Evolutionary conservation across 2,329 filamentous ascomycete genomes (phyloP).

Genomic region (Tothia fuscella): DNA sequence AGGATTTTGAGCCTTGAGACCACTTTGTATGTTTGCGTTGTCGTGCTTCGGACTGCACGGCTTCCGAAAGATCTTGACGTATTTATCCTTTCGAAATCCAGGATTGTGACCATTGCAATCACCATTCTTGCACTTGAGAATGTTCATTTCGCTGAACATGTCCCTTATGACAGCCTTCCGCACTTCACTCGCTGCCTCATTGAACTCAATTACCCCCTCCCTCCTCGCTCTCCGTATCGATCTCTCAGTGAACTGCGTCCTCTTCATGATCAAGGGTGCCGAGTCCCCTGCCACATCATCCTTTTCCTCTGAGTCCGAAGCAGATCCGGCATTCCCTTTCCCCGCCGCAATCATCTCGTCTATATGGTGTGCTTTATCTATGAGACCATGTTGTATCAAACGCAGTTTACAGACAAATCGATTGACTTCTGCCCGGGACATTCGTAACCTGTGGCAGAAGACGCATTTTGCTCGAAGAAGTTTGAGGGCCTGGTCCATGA

Average conservation of each 20-base stretch:
- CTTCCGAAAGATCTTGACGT: conserved; percentile 88
- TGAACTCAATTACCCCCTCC: conserved; percentile 46
- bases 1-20: conserved; percentile 58
- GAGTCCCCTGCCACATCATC: conserved; percentile 20
- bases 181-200: conserved; percentile 69
- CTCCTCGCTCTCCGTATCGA: conserved; percentile 51
- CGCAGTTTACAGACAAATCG: conserved; percentile 73
- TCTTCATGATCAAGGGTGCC: conserved; percentile 41
- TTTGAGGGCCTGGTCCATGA: conserved; percentile 82
- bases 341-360: conserved; percentile 39
- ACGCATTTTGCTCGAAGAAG: conserved; percentile 78
- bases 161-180: conserved; percentile 67
- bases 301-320: conserved; percentile 17
- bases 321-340: conserved; percentile 19
- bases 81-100: conserved; percentile 76
- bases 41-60: conserved; percentile 62
- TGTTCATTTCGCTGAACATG: conserved; percentile 58
- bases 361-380: conserved; percentile 50
- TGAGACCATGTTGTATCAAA: conserved; percentile 71
- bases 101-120: conserved; percentile 67
- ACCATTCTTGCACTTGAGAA: conserved; percentile 57
- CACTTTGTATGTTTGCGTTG: conserved; percentile 59
- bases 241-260: conserved; percentile 59
- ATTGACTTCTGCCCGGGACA: conserved; percentile 65
- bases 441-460: conserved; percentile 79